A percentile compares a stretch with the other conserved stretches of the same genome.
Evolutionary conservation across 441 rosid genomes (phyloP).

Genomic region (Brassica balearica): DNA sequence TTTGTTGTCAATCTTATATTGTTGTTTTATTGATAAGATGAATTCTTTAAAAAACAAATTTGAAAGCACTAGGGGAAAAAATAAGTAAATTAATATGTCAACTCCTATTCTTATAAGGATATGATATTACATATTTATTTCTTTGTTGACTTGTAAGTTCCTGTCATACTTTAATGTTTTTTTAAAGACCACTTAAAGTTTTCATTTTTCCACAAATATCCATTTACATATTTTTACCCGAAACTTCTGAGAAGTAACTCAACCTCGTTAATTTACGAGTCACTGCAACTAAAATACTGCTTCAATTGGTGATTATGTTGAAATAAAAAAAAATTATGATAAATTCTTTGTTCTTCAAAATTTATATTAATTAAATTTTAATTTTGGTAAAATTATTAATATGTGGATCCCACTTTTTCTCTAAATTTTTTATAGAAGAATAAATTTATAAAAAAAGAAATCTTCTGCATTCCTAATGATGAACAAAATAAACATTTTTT

Average conservation of each 20-base stretch:
- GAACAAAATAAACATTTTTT: too few relatives aligned
- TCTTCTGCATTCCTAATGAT: too few relatives aligned
- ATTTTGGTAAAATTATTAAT: too few relatives aligned
- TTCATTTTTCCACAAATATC: slow-evolving; percentile 4
- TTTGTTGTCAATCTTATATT: slow-evolving; percentile 20
- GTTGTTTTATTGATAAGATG: slow-evolving; percentile 32
- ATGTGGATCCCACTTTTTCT: too few relatives aligned
- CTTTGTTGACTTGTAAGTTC: slow-evolving; percentile 33
- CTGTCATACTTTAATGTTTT: neutral
- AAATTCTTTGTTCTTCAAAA: too few relatives aligned
- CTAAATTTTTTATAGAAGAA: too few relatives aligned
- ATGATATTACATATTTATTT: slow-evolving; percentile 24
- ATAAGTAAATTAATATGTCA: slow-evolving; percentile 35
- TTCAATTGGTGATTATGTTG: too few relatives aligned
- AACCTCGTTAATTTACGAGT: neutral
- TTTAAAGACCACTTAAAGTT: neutral
- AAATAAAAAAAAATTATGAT: too few relatives aligned
- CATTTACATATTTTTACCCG: neutral
- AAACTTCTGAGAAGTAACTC: slow-evolving; percentile 11
- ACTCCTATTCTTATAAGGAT: slow-evolving; percentile 31
- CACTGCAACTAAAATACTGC: neutral
- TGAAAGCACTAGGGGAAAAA: slow-evolving; percentile 33
- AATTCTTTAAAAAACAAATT: slow-evolving; percentile 8
- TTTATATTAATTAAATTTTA: too few relatives aligned
- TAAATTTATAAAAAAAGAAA: too few relatives aligned